These are phyloP conservation scores for Botrytis elliptica DNA, from an alignment of 2,329 filamentous ascomycete genomes.

Conservation along the genomic window DNA sequence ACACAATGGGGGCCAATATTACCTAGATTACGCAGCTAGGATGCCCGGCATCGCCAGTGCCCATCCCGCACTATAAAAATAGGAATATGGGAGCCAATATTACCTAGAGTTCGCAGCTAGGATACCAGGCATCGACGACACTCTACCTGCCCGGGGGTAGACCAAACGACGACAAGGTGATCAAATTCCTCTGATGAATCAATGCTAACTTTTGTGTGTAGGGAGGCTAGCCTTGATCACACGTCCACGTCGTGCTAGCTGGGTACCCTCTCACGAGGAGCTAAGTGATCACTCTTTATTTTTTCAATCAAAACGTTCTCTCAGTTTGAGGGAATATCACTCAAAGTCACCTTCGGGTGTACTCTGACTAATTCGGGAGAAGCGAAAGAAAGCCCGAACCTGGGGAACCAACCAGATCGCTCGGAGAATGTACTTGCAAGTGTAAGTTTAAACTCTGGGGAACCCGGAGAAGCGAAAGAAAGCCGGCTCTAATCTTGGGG, in stretches of 20 bases:
- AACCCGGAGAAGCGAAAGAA: conserved; percentile 7
- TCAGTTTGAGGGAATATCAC: background rate
- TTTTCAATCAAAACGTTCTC: background rate
- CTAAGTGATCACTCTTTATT: conserved; percentile 6
- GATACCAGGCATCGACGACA: background rate
- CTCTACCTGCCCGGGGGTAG: background rate
- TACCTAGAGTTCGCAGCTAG: background rate
- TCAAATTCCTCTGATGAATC: background rate
- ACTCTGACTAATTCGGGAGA: background rate
- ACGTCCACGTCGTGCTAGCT: conserved; percentile 10
- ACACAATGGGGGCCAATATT: background rate
- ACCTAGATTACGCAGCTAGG: background rate
- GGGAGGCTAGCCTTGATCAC: conserved; percentile 11
- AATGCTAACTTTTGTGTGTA: background rate
- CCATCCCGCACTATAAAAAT: too few species aligned
- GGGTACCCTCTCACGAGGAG: conserved; percentile 4
- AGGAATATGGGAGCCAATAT: background rate
- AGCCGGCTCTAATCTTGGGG: background rate
- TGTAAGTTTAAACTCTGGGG: background rate
- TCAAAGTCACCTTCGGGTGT: background rate
- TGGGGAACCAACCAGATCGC: background rate
- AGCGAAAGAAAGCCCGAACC: background rate
- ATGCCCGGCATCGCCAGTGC: too few species aligned
- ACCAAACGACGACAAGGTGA: background rate
- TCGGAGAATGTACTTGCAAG: background rate